Conservation (phyloP, 805 yeast species). For the Zygosaccharomyces siamensis region DNA sequence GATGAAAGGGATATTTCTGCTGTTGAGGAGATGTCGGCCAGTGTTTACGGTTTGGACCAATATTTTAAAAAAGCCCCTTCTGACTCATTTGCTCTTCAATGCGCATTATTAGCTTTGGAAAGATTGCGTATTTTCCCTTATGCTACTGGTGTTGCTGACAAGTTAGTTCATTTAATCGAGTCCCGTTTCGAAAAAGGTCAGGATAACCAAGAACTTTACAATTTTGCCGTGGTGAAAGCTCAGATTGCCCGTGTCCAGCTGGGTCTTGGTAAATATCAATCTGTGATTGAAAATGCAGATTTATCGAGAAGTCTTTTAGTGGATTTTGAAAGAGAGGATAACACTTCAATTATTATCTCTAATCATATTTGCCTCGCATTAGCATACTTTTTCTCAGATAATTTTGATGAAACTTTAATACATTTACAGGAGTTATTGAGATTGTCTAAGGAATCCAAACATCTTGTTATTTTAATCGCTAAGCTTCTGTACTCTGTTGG, state of each 20-base stretch:
- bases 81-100: conserved; percentile 52
- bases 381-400: conserved; percentile 55
- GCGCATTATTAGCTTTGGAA: conserved; percentile 58
- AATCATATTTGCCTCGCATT: conserved; percentile 69
- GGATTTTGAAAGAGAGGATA: conserved; percentile 37
- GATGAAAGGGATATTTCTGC: conserved; percentile 53
- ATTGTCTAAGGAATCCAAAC: conserved; percentile 51
- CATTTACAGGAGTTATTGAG: conserved; percentile 63
- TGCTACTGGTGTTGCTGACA: conserved; percentile 47
- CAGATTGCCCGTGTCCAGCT: conserved; percentile 69
- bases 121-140: conserved; percentile 57
- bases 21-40: conserved; percentile 61
- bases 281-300: conserved; percentile 59
- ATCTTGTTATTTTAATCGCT: conserved; percentile 66
- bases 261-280: conserved; percentile 51
- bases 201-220: conserved; percentile 40
- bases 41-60: conserved; percentile 60
- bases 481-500: conserved; percentile 76
- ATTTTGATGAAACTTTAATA: conserved; percentile 60
- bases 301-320: conserved; percentile 47
- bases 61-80: conserved; percentile 59
- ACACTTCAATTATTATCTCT: conserved; percentile 43
- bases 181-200: conserved; percentile 52
- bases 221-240: conserved; percentile 56
- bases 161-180: conserved; percentile 49